Conservation (phyloP, 2,329 filamentous ascomycete species). For the Akanthomyces lecanii region DNA sequence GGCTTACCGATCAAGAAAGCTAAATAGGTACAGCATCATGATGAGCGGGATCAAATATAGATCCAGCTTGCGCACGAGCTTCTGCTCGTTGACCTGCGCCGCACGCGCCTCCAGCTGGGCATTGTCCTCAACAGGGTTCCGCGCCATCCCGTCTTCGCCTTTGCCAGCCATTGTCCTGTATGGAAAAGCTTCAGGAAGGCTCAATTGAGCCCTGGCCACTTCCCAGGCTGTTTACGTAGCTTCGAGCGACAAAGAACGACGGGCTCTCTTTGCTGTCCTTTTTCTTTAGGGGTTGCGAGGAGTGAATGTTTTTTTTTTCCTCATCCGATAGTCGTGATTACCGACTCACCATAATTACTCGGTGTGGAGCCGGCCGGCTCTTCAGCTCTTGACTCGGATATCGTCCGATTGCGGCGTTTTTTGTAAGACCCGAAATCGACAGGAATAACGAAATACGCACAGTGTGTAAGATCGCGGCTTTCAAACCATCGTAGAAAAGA, state of each 20-base stretch:
- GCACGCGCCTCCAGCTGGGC: constrained; percentile 19
- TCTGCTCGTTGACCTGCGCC: constrained; percentile 40
- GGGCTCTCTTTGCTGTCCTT: background rate
- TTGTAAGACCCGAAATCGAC: background rate
- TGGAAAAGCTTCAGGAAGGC: no score
- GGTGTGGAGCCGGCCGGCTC: background rate
- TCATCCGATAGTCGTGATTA: background rate
- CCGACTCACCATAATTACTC: background rate
- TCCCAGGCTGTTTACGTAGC: no score
- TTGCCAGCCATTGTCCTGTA: background rate
- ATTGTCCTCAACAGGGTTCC: constrained; percentile 9
- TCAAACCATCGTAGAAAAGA: no score
- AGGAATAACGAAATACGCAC: background rate
- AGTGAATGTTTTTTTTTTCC: background rate
- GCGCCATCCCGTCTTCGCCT: background rate
- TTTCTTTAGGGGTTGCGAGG: background rate
- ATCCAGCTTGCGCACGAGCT: constrained; percentile 62
- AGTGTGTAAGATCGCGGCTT: no score
- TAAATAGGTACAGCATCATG: constrained; percentile 68
- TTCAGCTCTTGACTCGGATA: constrained; percentile 9
- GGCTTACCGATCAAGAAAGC: constrained; percentile 65
- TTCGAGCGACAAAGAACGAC: no score
- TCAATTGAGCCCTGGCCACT: background rate
- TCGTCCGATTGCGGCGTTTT: constrained; percentile 1
- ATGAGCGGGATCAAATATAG: constrained; percentile 60